Evolutionary conservation across 257 asterid genomes (phyloP).

Genomic region (Scutellaria barbata): DNA sequence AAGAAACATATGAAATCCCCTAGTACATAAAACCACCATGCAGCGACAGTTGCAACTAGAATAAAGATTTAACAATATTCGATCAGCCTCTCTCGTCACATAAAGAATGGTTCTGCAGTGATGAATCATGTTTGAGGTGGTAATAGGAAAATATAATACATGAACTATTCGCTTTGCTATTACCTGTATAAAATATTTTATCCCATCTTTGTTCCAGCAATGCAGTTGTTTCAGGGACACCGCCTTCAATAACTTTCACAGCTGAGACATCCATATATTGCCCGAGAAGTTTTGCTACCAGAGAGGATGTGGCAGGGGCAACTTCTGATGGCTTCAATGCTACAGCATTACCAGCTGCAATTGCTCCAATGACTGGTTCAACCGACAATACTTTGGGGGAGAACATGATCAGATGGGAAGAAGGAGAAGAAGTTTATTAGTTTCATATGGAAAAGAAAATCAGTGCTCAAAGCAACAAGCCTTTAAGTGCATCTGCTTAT

Average conservation of each 20-base stretch:
- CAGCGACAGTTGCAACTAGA: conserved; percentile 8
- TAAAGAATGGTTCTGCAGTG: not conserved
- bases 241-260: conserved; percentile 78
- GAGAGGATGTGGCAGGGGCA: conserved; percentile 66
- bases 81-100: not conserved
- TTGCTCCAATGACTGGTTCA: conserved; percentile 86
- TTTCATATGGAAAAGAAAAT: conserved; percentile 9
- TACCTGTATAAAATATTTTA: conserved; percentile 83
- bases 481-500: not conserved
- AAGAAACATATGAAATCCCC: conserved; percentile 7
- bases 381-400: conserved; percentile 60
- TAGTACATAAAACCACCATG: not conserved
- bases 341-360: conserved; percentile 90
- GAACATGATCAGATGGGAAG: conserved; percentile 14
- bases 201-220: conserved; percentile 70
- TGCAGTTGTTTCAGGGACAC: conserved; percentile 53
- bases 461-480: not conserved
- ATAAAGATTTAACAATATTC: not conserved
- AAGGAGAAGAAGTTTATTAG: conserved; percentile 30
- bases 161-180: conserved; percentile 1
- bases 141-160: not conserved
- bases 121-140: not conserved
- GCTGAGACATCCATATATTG: conserved; percentile 82
- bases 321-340: conserved; percentile 74
- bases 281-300: conserved; percentile 66